Base-by-base conservation (phyloP, 768 basidiomycete species). In the Boletales sp. region DNA sequence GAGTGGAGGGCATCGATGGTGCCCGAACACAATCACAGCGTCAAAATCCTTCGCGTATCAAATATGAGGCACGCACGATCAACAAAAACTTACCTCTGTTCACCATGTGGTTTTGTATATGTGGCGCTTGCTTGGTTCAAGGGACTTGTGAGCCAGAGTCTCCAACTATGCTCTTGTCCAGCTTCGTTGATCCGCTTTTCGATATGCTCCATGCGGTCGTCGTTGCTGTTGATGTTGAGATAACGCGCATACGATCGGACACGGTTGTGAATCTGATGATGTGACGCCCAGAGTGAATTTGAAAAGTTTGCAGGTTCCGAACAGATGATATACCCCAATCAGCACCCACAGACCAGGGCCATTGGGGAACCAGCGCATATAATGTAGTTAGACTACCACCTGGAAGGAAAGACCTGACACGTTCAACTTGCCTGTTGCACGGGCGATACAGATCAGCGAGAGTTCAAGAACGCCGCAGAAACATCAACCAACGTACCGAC, bases 121-220 rank as follows among this genome's bases (percentile, higher is more conserved):
- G 40, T 60, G 48, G 0, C 19, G 30, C 4, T 47, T 60, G 2
- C 49, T 56, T 32, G 50, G 59, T 2, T 50, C 63, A 4, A 73
- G 59, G 24, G 65, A 52, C 52, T 72, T 71, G 17, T n/a, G n/a
- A 71, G 52, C 10, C 67, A 68, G 14, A 73, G 50, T 1, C 51
- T 66, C 73, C 71, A 73, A 8, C 72, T 72, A 10, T 57, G 58
- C 34, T 72, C 64, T 27, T 62, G 46, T 0, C 69, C 68, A 19
- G 54, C 35, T 11, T 45, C 57, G 48, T 69, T 58, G 17, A 59
- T 44, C 0, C 50, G 31, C 31, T 79, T 79, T 50, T 76, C 69
- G 29, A 74, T 62, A 12, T 60, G 61, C 47, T 80, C 77, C 9
- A 80, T 75, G 9, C 77, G 73, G 0, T 62, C 59, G 43, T 77